A percentile compares a stretch with the other conserved stretches of the same genome.
Conservation (phyloP, 192 early-diverging fungal genomes). For the Coemansia sp. region DNA sequence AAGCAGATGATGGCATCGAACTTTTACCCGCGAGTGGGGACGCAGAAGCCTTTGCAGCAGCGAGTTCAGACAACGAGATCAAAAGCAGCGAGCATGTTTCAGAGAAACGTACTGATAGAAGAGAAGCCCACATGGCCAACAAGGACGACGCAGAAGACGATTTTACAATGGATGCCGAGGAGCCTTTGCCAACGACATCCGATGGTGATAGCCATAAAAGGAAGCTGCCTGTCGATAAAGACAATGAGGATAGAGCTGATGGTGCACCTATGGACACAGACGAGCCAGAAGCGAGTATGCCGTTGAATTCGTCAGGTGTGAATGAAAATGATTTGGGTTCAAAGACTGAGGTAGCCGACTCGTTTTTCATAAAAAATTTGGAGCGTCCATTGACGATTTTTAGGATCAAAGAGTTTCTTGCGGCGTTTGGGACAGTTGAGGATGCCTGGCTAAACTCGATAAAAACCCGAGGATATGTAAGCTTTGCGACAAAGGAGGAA, state of each 20-base stretch:
- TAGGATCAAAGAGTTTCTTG: slow-evolving; percentile 36
- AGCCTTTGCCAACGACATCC: background rate
- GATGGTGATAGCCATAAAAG: slow-evolving; percentile 2
- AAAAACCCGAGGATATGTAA: slow-evolving; percentile 48
- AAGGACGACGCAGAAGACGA: background rate
- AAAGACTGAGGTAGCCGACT: slow-evolving; percentile 1
- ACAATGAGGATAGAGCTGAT: background rate
- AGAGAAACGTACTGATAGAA: background rate
- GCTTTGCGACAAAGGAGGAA: slow-evolving; percentile 23
- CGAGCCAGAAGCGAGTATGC: background rate
- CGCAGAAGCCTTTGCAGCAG: background rate
- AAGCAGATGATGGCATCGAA: slow-evolving; percentile 24
- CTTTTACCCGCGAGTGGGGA: slow-evolving; percentile 27
- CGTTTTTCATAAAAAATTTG: slow-evolving; percentile 46
- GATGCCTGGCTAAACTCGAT: slow-evolving; percentile 53
- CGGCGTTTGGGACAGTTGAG: slow-evolving; percentile 19
- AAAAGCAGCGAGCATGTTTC: background rate
- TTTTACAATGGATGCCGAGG: slow-evolving; percentile 5
- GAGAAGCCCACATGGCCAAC: background rate
- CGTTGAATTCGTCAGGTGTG: background rate
- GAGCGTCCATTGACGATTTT: slow-evolving; percentile 42
- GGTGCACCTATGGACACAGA: slow-evolving; percentile 10
- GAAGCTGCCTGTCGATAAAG: slow-evolving; percentile 5
- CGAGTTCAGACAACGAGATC: background rate
- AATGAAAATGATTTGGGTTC: background rate